Base-by-base conservation (phyloP, 2,329 filamentous ascomycete genomes). In the Polychaeton citri region DNA sequence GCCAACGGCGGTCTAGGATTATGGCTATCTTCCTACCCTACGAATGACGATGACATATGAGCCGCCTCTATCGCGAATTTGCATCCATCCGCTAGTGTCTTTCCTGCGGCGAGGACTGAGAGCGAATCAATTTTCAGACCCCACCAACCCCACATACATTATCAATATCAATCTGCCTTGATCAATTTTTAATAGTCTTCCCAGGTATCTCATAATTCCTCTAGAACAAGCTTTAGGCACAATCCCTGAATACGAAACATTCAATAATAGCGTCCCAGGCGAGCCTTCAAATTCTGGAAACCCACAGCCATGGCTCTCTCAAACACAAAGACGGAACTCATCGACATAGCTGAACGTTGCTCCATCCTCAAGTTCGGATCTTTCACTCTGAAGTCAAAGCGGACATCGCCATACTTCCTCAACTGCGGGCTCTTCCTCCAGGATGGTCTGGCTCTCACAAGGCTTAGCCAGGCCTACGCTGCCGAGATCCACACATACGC, bases 321-420 rank as follows among this genome's bases (percentile, higher is more conserved):
- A 5, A 28, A 28, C 12, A 15, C 24, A 28, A 90, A 90, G 62
- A 64, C 74, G 46, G 68, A 72, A 41, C 85, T 92, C 59, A 71
- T 90, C 49, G 61, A 73, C 53, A 72, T 80, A 39, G 73, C 79
- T 53, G 70, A 87, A 46, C 61, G 66, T 16, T 76, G 77, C 50
- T 71, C 72, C 43, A 77, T 83, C 50, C 74, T 90, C 47, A 81
- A 78, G 53, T 90, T 90, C 58, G 84, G 84, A 59, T 76, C 71
- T 56, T 90, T 84, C 65, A 82, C 80, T 50, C 76, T 98, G 55
- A 98, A 98, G 66, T 95, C 87, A 36, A 83, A 84, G 62, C 83
- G 88, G 53, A 70, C 58, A 51, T 94, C 86, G 9, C 90, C 90
- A 30, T 96, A 96, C 72, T 96, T 96, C 70, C 93, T 96, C 76